Base-by-base conservation (phyloP, 768 basidiomycete species). In the Lactarius vividus region DNA sequence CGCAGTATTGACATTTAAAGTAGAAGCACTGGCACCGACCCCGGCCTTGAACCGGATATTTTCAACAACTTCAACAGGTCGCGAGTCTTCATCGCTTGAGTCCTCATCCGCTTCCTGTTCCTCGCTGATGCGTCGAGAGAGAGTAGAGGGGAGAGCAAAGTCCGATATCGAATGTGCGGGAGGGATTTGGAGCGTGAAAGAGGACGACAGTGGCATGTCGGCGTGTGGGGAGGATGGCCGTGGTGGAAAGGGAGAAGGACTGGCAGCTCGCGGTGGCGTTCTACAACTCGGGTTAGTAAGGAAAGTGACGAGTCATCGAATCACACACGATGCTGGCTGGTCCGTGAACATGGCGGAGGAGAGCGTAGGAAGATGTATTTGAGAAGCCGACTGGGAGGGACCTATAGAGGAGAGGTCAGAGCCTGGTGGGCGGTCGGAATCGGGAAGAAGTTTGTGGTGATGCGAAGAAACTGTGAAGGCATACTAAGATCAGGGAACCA, bases 381-480 rank as follows among this genome's bases (percentile, higher is more conserved):
- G 88, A 20, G 89, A 91, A 2, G 87, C 87, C 2, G 88, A 89
- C 68, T 90, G 89, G 7, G 89, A 91, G n/a, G 88, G 89, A 0
- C 85, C 83, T 67, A 90, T 77, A 1, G 88, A 89, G n/a, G 84
- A 85, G 16, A 82, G 73, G 73, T 87, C 85, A 61, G 86, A 85
- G 4, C 78, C 76, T 62, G 69, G 31, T 13, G 46, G 66, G 55
- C 65, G 65, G 37, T 69, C 64, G 56, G 40, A 31, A 53, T 69
- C 61, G 42, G 57, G 46, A n/a, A 23, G 55, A 57, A 6, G 64
- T 46, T 66, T 66, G 55, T 28, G 29, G 49, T 58, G 9, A 52
- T 18, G 59, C 49, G 64, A 42, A 57, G 44, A 66, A 40, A 57
- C 60, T 68, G 64, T 66, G 56, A 59, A 63, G 58, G 59, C 63